These are phyloP conservation scores for Backusella australiensis DNA, from an alignment of 192 early-diverging fungal genomes.

Conservation along the genomic window DNA sequence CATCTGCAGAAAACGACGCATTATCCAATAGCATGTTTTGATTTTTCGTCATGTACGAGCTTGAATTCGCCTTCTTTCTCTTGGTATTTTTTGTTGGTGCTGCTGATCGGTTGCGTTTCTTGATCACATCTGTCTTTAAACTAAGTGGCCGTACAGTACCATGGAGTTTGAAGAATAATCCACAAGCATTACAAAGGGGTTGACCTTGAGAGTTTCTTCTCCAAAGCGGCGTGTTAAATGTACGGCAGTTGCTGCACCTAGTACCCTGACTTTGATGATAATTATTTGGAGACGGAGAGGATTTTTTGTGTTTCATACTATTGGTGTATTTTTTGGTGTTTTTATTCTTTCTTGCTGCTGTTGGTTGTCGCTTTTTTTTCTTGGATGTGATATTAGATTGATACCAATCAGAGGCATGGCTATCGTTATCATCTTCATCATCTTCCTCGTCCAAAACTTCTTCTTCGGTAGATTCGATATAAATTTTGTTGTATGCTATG, in stretches of 20 bases:
- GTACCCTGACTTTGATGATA: slow-evolving; percentile 9
- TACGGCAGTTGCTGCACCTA: slow-evolving; percentile 78
- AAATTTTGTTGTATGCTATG: neutral
- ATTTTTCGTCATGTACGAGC: neutral
- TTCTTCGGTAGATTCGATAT: neutral
- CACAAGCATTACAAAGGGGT: slow-evolving; percentile 93
- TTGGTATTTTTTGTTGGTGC: neutral
- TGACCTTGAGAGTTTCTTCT: slow-evolving; percentile 78
- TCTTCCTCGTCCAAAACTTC: neutral
- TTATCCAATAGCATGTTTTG: slow-evolving; percentile 4
- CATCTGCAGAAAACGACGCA: neutral
- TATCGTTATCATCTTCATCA: neutral
- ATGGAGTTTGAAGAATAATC: slow-evolving; percentile 91
- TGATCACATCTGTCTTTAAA: slow-evolving; percentile 82
- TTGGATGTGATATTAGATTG: neutral
- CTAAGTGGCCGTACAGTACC: slow-evolving; percentile 75
- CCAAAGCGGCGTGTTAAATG: slow-evolving; percentile 87
- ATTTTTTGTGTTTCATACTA: neutral
- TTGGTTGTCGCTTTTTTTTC: neutral
- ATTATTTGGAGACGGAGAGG: neutral
- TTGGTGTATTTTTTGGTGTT: neutral
- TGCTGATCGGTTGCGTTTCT: slow-evolving; percentile 71
- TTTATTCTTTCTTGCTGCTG: neutral
- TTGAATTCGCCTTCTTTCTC: neutral
- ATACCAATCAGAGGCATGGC: slow-evolving; percentile 1